Evolutionary conservation across 306 rosid genomes (phyloP).

Genomic region (Cicer yamashitae): DNA sequence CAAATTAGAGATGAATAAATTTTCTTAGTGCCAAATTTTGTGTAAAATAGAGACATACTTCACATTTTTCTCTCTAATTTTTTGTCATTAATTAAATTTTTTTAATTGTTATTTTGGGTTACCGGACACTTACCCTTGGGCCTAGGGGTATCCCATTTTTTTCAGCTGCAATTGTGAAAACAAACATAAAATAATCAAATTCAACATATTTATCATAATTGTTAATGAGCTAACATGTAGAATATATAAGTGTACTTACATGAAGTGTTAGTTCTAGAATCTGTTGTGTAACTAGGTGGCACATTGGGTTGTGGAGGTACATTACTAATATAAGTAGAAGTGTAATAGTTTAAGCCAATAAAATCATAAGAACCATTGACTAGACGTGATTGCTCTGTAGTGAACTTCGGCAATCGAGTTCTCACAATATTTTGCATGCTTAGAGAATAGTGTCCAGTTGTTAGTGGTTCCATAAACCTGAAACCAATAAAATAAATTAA

Average conservation of each 20-base stretch:
- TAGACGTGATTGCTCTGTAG: slow-evolving; percentile 31
- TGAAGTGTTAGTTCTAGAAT: slow-evolving; percentile 39
- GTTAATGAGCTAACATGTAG: background rate
- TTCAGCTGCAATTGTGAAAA: slow-evolving; percentile 30
- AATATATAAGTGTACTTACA: slow-evolving; percentile 35
- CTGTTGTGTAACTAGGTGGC: slow-evolving; percentile 42
- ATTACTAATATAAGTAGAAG: slow-evolving; percentile 47
- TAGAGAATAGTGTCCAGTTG: slow-evolving; percentile 60
- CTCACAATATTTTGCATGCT: slow-evolving; percentile 55
- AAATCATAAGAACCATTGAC: slow-evolving; percentile 67
- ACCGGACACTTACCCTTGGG: slow-evolving; percentile 15
- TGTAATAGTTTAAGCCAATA: slow-evolving; percentile 66
- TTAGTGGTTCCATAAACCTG: slow-evolving; percentile 65
- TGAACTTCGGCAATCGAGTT: slow-evolving; percentile 57
- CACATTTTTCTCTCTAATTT: too few species aligned
- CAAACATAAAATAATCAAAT: background rate
- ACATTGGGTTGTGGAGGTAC: slow-evolving; percentile 15
- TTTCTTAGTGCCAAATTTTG: background rate
- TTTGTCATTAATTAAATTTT: background rate
- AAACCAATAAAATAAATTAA: background rate
- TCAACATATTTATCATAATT: background rate
- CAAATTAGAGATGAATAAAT: background rate
- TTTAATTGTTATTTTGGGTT: background rate
- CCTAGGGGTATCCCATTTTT: slow-evolving; percentile 37
- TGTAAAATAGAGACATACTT: background rate